phyloP scores from a whole-genome alignment of 2,329 filamentous ascomycete genomes.

The Pochonia chlamydosporia region DNA sequence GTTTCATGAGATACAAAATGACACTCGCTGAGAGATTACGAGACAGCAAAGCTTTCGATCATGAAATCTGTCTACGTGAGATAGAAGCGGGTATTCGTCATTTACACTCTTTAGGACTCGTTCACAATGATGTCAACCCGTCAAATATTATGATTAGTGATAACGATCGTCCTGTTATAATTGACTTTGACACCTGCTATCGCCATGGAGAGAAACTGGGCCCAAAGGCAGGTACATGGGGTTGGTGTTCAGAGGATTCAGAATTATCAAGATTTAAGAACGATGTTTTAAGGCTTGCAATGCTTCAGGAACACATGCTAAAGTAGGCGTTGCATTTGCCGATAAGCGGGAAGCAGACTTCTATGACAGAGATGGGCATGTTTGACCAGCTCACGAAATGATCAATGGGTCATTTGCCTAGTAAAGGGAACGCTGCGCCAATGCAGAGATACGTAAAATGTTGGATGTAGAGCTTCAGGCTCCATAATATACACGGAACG shows the following conservation, averaged over 20 bases:
- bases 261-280: not conserved
- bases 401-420: too few species aligned
- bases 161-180: constrained; percentile 21
- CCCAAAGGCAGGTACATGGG: not conserved
- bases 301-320: not conserved
- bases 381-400: too few species aligned
- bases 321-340: not conserved
- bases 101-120: constrained; percentile 25
- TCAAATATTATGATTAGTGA: constrained; percentile 28
- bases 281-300: not conserved
- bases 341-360: too few species aligned
- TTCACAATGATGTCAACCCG: constrained; percentile 31
- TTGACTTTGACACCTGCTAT: constrained; percentile 29
- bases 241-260: not conserved
- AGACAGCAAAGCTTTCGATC: not conserved
- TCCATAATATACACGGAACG: too few species aligned
- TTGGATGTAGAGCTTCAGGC: too few species aligned
- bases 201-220: not conserved
- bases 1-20: constrained; percentile 9
- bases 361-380: too few species aligned
- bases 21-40: not conserved
- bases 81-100: constrained; percentile 21
- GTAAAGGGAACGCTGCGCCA: too few species aligned
- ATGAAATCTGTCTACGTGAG: constrained; percentile 7
- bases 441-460: too few species aligned